These are phyloP conservation scores for Zasmidium angulare DNA, from an alignment of 2,329 filamentous ascomycete species.

Conservation along the genomic window DNA sequence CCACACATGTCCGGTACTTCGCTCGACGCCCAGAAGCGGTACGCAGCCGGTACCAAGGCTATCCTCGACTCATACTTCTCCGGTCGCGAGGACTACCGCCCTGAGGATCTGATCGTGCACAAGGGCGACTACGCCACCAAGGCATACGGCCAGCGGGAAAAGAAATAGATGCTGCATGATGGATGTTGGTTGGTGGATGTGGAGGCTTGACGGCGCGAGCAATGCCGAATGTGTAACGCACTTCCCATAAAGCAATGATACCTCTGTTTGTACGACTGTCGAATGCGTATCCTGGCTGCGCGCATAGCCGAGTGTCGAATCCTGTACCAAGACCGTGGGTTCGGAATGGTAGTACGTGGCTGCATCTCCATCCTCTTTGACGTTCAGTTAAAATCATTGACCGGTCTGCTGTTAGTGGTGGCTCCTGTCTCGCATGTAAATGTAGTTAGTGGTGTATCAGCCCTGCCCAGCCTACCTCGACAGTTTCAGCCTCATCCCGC, in stretches of 20 bases:
- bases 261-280: not conserved
- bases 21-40: constrained; percentile 90
- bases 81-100: constrained; percentile 82
- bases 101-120: constrained; percentile 87
- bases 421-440: not conserved
- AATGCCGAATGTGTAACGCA: not conserved
- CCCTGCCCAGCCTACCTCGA: not conserved
- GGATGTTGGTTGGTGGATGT: not conserved
- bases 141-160: constrained; percentile 72
- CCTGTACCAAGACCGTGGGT: not conserved
- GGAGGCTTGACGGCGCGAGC: not conserved
- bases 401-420: not conserved
- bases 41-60: constrained; percentile 63
- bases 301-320: not conserved
- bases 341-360: not conserved
- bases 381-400: not conserved
- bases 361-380: not conserved
- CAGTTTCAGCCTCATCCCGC: not conserved
- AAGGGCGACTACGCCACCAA: constrained; percentile 92
- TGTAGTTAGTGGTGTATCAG: not conserved
- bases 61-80: constrained; percentile 91
- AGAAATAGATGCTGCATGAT: constrained; percentile 14
- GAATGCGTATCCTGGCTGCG: not conserved
- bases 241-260: not conserved
- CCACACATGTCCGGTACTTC: constrained; percentile 98